Conservation (phyloP, 2,329 filamentous ascomycete species). For the Sordariomycetes sp. region DNA sequence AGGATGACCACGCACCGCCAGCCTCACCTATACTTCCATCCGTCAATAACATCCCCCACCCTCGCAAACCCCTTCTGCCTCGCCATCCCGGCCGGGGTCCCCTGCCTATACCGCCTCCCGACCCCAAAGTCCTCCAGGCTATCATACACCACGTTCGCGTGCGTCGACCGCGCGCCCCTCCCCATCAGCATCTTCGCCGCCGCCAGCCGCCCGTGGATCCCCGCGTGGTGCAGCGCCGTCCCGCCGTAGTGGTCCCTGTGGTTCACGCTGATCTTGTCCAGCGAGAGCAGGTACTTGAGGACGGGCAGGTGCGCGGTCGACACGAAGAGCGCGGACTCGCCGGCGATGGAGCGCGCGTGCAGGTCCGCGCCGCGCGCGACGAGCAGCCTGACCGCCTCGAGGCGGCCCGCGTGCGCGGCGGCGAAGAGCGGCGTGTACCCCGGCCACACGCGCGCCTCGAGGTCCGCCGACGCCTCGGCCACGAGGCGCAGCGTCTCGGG, state of each 20-base stretch:
- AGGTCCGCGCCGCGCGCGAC: constrained; percentile 12
- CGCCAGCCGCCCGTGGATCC: constrained; percentile 10
- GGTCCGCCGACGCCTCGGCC: constrained; percentile 11
- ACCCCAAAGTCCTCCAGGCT: constrained; percentile 9
- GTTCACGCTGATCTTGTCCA: constrained; percentile 10
- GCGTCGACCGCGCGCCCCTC: constrained; percentile 9
- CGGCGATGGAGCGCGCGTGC: constrained; percentile 8
- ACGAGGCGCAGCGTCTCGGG: constrained; percentile 14
- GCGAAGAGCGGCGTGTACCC: constrained; percentile 15
- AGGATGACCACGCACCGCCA: background rate
- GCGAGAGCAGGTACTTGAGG: constrained; percentile 11
- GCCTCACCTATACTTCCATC: constrained; percentile 7
- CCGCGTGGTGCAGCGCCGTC: constrained; percentile 15
- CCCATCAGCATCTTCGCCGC: constrained; percentile 17
- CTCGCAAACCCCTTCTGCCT: constrained; percentile 11
- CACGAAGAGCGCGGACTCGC: constrained; percentile 12
- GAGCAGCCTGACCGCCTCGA: constrained; percentile 14
- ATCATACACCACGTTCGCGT: constrained; percentile 13
- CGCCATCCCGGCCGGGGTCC: constrained; percentile 13
- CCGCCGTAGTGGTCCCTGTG: constrained; percentile 13
- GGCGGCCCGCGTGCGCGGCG: constrained; percentile 14
- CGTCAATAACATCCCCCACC: constrained; percentile 9
- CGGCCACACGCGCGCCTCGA: constrained; percentile 12
- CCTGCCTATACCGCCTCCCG: constrained; percentile 11
- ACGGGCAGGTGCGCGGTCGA: constrained; percentile 9